These are phyloP conservation scores for Mycena citricolor DNA, from an alignment of 1,284 basidiomycete genomes.

Conservation along the genomic window DNA sequence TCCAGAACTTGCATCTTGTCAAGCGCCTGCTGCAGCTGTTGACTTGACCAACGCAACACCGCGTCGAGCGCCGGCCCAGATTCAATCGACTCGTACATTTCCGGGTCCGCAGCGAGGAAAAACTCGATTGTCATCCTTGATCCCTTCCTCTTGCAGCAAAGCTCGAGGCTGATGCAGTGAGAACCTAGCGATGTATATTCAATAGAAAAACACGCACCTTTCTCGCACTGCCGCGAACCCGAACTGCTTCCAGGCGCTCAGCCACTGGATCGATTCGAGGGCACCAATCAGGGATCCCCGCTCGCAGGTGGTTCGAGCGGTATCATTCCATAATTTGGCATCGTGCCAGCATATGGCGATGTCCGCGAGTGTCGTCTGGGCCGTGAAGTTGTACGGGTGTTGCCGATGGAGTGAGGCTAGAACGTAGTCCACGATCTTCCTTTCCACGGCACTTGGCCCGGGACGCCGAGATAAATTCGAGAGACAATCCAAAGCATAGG, in stretches of 20 bases:
- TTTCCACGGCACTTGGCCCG: too few species aligned
- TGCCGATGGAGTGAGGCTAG: slow-evolving; percentile 19
- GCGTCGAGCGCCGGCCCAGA: slow-evolving; percentile 6
- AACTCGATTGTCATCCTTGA: slow-evolving; percentile 16
- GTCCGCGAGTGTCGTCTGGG: slow-evolving; percentile 18
- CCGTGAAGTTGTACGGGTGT: slow-evolving; percentile 21
- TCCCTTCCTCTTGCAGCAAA: slow-evolving; percentile 19
- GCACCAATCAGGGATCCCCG: slow-evolving; percentile 15
- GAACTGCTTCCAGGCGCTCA: slow-evolving; percentile 20
- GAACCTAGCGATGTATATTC: not conserved
- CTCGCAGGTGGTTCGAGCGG: slow-evolving; percentile 14
- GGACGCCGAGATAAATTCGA: slow-evolving; percentile 13
- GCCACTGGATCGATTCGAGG: slow-evolving; percentile 16
- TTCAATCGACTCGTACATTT: slow-evolving; percentile 10
- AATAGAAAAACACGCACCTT: slow-evolving; percentile 5
- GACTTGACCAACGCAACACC: slow-evolving; percentile 13
- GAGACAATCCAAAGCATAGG: slow-evolving; percentile 20
- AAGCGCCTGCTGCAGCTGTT: slow-evolving; percentile 13
- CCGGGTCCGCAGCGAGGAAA: slow-evolving; percentile 13
- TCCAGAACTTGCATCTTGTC: slow-evolving; percentile 19
- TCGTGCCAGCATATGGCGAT: slow-evolving; percentile 22
- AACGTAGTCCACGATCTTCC: slow-evolving; percentile 18
- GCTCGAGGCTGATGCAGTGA: slow-evolving; percentile 7
- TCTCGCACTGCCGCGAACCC: slow-evolving; percentile 11
- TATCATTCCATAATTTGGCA: slow-evolving; percentile 15